Evolutionary conservation across 176 grass and related monocot genomes (phyloP), one percentile per base, ranked within the genome.

Genomic region (Areca catechu): DNA sequence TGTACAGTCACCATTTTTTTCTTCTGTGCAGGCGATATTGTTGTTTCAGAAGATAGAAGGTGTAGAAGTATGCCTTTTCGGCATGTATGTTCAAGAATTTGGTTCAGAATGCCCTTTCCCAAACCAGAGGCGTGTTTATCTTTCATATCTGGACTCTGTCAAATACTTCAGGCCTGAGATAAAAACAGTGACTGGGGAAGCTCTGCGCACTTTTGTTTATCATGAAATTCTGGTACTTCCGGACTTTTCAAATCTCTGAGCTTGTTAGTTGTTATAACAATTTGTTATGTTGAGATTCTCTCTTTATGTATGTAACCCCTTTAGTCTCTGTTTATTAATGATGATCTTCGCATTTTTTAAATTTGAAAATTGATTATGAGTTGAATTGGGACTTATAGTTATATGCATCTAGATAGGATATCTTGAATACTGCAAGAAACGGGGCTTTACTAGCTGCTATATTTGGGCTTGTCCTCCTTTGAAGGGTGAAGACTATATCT

Each of bases 11-110:
- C 18, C 49, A 43, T 28, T 74, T 56, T 65, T n/a, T 86, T 16
- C 4, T 4, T 73, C 82, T 77, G 34, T 81, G 52, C 80, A 99
- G 94, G 94, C 94, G 56, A 68, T 99, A 70, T 83, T 99, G 57
- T 81, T 99, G 64, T 99, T 99, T 76, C 94, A 99, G 75, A 99
- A 83, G 81, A 99, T 99, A 70, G 94, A 99, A 88, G 94, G 94
- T 23, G 94, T 99, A 62, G 94, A 99, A 88, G 94, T 99, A 56
- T 99, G 94, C 73, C 71, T 99, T 37, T 99, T 99, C 73, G 94
- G 94, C 60, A 99, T 99, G 94, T 99, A 99, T 78, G 94, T 99
- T 62, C 94, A 99, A 86, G 94, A 99, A 77, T 99, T 99, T 80
- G 94, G 94, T 69, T 83, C 84, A 2, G 94, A 99, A 57, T 92